Conservation (phyloP, 768 basidiomycete genomes). For the Leucosporidium scottii region DNA sequence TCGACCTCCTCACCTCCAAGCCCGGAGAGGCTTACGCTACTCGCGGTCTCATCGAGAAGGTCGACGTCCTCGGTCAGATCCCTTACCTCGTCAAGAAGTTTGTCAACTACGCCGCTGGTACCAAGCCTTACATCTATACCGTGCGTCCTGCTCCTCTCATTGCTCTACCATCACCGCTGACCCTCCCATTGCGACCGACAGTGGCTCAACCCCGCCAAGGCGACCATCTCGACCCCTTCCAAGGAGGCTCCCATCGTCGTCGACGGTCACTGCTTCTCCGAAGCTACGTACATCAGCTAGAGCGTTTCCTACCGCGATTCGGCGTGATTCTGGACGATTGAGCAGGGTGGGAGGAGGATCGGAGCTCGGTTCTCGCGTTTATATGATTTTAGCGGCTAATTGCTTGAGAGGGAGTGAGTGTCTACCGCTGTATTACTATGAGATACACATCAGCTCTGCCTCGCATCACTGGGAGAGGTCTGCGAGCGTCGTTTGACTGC, state of each 20-base stretch:
- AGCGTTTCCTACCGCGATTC: background rate
- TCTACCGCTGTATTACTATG: background rate
- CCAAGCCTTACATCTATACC: conserved; percentile 59
- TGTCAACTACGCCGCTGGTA: conserved; percentile 86
- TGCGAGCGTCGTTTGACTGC: too few relatives aligned
- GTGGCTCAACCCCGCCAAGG: conserved; percentile 56
- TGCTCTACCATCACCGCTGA: background rate
- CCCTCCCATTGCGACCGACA: conserved; percentile 34
- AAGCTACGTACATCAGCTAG: conserved; percentile 80
- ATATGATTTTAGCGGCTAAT: background rate
- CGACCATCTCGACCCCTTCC: conserved; percentile 47
- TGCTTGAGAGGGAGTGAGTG: background rate
- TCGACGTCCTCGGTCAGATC: conserved; percentile 91
- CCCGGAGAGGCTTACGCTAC: conserved; percentile 18
- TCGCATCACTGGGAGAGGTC: too few relatives aligned
- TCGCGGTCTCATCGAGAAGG: conserved; percentile 73
- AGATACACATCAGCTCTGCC: background rate
- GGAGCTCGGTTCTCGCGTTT: background rate
- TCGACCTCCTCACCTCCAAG: conserved; percentile 42
- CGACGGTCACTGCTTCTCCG: conserved; percentile 70
- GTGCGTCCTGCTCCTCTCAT: conserved; percentile 70
- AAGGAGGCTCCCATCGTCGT: conserved; percentile 43
- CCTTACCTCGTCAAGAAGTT: conserved; percentile 86
- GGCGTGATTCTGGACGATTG: background rate
- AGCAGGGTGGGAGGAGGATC: too few relatives aligned